Percentiles rank a stretch among this genome's conserved stretches.
These are phyloP conservation scores for Mortierella sp. DNA, from an alignment of 371 early-diverging fungal genomes.

Conservation along the genomic window DNA sequence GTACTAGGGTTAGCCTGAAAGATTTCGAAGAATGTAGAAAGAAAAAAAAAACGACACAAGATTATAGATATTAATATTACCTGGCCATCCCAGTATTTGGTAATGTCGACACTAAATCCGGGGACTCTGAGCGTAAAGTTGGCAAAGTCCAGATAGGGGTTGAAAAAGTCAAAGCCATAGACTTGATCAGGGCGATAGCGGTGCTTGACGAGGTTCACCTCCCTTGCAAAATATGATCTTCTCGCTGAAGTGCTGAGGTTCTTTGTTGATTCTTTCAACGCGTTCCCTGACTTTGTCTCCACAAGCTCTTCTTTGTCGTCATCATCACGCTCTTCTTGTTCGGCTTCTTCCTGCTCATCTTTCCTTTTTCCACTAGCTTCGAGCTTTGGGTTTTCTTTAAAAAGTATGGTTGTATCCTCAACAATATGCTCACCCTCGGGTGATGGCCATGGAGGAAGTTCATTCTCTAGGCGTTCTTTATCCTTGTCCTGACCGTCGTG, in stretches of 20 bases:
- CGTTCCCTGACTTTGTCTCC: constrained; percentile 19
- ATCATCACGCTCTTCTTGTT: neutral
- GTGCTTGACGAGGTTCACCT: constrained; percentile 57
- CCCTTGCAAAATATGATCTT: constrained; percentile 29
- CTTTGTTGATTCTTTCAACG: constrained; percentile 22
- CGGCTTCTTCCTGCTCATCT: neutral
- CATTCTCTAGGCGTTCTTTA: constrained; percentile 27
- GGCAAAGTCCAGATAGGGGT: constrained; percentile 73
- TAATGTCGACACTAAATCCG: constrained; percentile 68
- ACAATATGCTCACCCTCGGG: constrained; percentile 57
- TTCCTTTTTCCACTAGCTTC: neutral
- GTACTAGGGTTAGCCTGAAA: neutral
- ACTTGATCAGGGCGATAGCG: constrained; percentile 62
- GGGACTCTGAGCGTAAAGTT: constrained; percentile 69
- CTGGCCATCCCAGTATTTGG: constrained; percentile 79
- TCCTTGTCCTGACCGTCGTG: constrained; percentile 13
- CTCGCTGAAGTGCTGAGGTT: constrained; percentile 19
- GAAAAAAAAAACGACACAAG: neutral
- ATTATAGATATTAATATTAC: constrained; percentile 32
- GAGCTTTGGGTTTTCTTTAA: neutral
- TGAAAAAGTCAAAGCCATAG: constrained; percentile 78
- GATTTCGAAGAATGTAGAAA: neutral
- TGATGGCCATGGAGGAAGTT: constrained; percentile 60
- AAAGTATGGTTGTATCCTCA: constrained; percentile 55
- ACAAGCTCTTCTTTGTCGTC: constrained; percentile 17